phyloP scores from a whole-genome alignment of 805 yeast species.

The Kluyveromyces lactis region DNA sequence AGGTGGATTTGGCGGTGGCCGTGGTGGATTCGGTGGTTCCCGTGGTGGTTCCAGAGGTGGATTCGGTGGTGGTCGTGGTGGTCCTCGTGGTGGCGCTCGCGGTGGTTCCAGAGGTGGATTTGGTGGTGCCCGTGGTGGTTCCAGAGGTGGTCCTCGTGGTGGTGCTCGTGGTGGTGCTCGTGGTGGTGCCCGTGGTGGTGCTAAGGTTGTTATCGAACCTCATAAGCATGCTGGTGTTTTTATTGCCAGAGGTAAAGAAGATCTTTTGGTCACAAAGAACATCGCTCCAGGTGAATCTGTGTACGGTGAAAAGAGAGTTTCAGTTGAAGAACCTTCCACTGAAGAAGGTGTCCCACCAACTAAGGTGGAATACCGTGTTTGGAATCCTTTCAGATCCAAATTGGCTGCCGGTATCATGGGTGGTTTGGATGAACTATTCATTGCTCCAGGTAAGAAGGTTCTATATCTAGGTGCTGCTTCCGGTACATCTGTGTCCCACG shows the following conservation, averaged over 20 bases:
- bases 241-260: slow-evolving; percentile 99
- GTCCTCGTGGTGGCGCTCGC: slow-evolving; percentile 44
- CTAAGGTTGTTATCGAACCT: slow-evolving; percentile 95
- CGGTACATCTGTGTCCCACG: slow-evolving; percentile 98
- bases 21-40: slow-evolving; percentile 31
- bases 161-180: slow-evolving; percentile 61
- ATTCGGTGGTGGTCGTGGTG: slow-evolving; percentile 30
- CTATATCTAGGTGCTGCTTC: slow-evolving; percentile 98
- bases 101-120: slow-evolving; percentile 40
- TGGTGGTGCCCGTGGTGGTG: slow-evolving; percentile 85
- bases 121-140: slow-evolving; percentile 41
- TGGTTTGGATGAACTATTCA: slow-evolving; percentile 95
- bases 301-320: slow-evolving; percentile 94
- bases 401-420: slow-evolving; percentile 99
- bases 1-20: slow-evolving; percentile 34
- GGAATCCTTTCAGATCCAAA: slow-evolving; percentile 99
- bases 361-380: slow-evolving; percentile 97
- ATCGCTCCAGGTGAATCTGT: slow-evolving; percentile 97
- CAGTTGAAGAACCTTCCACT: slow-evolving; percentile 85
- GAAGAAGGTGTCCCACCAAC: slow-evolving; percentile 86
- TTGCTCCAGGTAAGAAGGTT: slow-evolving; percentile 97
- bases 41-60: slow-evolving; percentile 33
- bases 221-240: slow-evolving; percentile 98
- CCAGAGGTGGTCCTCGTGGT: slow-evolving; percentile 45
- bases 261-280: slow-evolving; percentile 93